Evolutionary conservation across 495 filamentous ascomycete genomes (phyloP), one percentile per base, ranked within the genome.

Genomic region (Xylaria bambusicola): DNA sequence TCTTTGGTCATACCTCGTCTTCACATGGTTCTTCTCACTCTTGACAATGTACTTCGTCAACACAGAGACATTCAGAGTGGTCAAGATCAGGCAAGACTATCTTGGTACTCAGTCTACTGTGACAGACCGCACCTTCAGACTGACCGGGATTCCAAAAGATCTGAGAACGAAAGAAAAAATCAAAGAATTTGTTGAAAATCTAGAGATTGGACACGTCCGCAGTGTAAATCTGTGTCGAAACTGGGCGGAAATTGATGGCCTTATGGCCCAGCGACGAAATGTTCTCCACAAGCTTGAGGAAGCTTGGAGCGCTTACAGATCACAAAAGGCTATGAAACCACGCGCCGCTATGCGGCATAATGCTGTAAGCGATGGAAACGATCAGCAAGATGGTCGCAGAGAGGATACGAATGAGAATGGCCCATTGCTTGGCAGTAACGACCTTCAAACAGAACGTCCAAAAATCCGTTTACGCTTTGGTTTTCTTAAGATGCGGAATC

Each of bases 181-280:
- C 58, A 92, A 90, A 62, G 82, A 92, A 23, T 88, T 96, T 55
- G 82, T 99, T 20, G 92, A 99, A 66, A 86, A 85, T 33, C 74
- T 99, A 20, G 84, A 88, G 49, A 91, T 99, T 64, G 95, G 95
- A n/a, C 91, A 90, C 64, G 95, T 98, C 4, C 91, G 97, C 47
- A 89, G 81, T 53, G 90, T 99, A 12, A 92, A 87, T 0, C 68
- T 99, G 1, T 98, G 93, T 67, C 83, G 89, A 21, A 80, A 97
- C 56, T 99, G 95, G 95, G 83, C 82, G 53, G 85, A 88, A 61
- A 69, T 99, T 36, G 95, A 99, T 65, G 70, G 75, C 35, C 72
- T 94, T 64, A 81, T 98, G 66, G 82, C 86, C 15, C 70, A 90
- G 47, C 79, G 95, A 60, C 78, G 81, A 62, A 67, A 72, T 9